A percentile compares a stretch with the other conserved stretches of the same genome.
Conservation (phyloP, 2,329 filamentous ascomycete genomes). For the Aspergillus sp. region DNA sequence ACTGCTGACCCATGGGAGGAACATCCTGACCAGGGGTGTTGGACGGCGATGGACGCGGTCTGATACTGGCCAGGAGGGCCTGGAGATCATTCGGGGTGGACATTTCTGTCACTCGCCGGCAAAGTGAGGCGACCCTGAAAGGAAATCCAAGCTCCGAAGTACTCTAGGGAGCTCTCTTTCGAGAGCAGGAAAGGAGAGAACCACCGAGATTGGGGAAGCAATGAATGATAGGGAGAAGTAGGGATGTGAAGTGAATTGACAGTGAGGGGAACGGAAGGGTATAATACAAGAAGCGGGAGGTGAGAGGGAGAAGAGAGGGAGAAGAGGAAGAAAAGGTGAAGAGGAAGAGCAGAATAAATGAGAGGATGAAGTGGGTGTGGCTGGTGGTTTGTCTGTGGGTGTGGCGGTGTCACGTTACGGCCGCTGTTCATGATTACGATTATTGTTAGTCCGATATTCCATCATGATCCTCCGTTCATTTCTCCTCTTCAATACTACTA, state of each 20-base stretch:
- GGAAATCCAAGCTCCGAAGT: slow-evolving; percentile 25
- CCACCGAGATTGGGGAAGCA: not conserved
- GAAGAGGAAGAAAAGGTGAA: slow-evolving; percentile 19
- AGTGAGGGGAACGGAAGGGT: slow-evolving; percentile 3
- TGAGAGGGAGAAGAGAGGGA: slow-evolving; percentile 13
- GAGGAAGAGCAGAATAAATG: not conserved
- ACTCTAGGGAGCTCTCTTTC: slow-evolving; percentile 33
- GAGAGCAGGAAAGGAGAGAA: slow-evolving; percentile 23
- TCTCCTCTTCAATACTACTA: too few species aligned
- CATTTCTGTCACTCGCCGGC: slow-evolving; percentile 44
- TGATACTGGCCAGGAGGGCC: slow-evolving; percentile 47
- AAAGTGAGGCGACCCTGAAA: slow-evolving; percentile 28
- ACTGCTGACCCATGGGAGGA: slow-evolving; percentile 20
- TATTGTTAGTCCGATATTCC: not conserved
- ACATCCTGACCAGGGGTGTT: slow-evolving; percentile 30
- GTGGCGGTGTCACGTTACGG: not conserved
- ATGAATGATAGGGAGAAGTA: slow-evolving; percentile 15
- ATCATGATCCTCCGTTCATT: not conserved
- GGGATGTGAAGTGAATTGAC: slow-evolving; percentile 5
- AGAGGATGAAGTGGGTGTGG: slow-evolving; percentile 23
- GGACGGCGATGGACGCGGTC: slow-evolving; percentile 38
- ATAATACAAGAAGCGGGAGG: slow-evolving; percentile 16
- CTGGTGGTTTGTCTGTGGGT: slow-evolving; percentile 7
- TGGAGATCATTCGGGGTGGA: slow-evolving; percentile 47
- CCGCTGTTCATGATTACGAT: too few species aligned